These are phyloP conservation scores for Aphanoascus verrucosus DNA, from an alignment of 2,329 filamentous ascomycete species.

Conservation along the genomic window DNA sequence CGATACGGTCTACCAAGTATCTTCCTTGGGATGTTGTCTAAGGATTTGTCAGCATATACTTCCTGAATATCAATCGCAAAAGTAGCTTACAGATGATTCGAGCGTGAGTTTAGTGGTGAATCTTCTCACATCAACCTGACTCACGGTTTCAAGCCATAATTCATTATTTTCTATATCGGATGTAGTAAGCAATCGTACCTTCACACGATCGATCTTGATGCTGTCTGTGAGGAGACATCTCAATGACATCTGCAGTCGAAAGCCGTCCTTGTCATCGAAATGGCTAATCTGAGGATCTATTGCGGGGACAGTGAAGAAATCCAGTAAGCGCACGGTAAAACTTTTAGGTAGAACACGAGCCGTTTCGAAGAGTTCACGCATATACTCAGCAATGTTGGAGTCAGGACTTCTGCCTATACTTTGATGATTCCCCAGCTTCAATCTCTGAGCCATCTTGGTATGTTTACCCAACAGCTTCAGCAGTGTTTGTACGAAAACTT, in stretches of 20 bases:
- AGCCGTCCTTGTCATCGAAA: slow-evolving; percentile 61
- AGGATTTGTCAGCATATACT: slow-evolving; percentile 1
- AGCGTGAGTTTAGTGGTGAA: slow-evolving; percentile 46
- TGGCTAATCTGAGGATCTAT: slow-evolving; percentile 61
- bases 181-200: slow-evolving; percentile 51
- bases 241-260: slow-evolving; percentile 57
- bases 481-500: slow-evolving; percentile 68
- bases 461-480: slow-evolving; percentile 51
- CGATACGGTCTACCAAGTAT: slow-evolving; percentile 64
- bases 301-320: slow-evolving; percentile 61
- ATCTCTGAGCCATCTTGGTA: slow-evolving; percentile 25
- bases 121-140: slow-evolving; percentile 41
- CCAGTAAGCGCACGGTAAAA: slow-evolving; percentile 55
- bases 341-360: slow-evolving; percentile 48
- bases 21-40: slow-evolving; percentile 48
- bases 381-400: slow-evolving; percentile 26
- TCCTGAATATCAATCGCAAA: neutral
- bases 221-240: slow-evolving; percentile 62
- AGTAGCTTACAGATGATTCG: slow-evolving; percentile 36
- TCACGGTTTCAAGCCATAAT: slow-evolving; percentile 50
- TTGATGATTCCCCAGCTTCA: slow-evolving; percentile 17
- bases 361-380: slow-evolving; percentile 37
- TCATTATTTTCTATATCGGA: slow-evolving; percentile 52
- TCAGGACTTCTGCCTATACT: slow-evolving; percentile 11
- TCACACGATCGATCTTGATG: slow-evolving; percentile 55